Base-by-base conservation (phyloP, 176 grass and related monocot species). In the Oryza australiensis region DNA sequence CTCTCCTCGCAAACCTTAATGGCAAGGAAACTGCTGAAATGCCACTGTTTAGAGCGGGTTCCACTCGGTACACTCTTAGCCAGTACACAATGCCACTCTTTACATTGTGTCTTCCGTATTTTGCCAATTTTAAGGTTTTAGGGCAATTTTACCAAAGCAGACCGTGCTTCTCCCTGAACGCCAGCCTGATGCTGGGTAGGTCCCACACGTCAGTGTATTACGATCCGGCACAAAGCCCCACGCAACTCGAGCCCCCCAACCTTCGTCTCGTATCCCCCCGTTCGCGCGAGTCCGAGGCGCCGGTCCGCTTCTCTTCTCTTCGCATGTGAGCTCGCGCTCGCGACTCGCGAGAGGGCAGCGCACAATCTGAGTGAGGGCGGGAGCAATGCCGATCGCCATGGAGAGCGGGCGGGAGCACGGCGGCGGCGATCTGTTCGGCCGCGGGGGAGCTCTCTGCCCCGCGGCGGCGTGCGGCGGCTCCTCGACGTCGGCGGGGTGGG, bases 321-420 rank as follows among this genome's bases (percentile, higher is more conserved):
- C 64, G 40, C 79, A 89, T 85, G 90, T 82, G 88, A 26, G n/a
- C 43, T 14, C 43, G 43, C 46, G 66, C 28, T 20, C 13, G 23
- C 23, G 51, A 24, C n/a, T n/a, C n/a, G n/a, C n/a, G 64, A 8
- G 62, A 9, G 24, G 9, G 38, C 41, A 34, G 33, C 2, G 2
- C 29, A 29, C 29, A 29, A 29, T 29, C 29, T 29, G 29, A 7
- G 34, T 35, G 34, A 3, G 34, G 34, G 0, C 0, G 34, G 4
- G 64, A 62, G 55, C 77, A 80, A 85, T 89, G 87, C 41, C 76
- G 78, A 86, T 97, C 78, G 82, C 82, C 43, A 78, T 91, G 74
- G 91, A 85, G 65, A 34, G 75, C 60, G 76, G 76, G 41, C 43
- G 40, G 6, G 65, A 69, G 37, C 78, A 42, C 51, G 18, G 51